Evolutionary conservation across 1,284 basidiomycete species (phyloP), one percentile per base, ranked within the genome.

Genomic region (Megacollybia platyphylla): DNA sequence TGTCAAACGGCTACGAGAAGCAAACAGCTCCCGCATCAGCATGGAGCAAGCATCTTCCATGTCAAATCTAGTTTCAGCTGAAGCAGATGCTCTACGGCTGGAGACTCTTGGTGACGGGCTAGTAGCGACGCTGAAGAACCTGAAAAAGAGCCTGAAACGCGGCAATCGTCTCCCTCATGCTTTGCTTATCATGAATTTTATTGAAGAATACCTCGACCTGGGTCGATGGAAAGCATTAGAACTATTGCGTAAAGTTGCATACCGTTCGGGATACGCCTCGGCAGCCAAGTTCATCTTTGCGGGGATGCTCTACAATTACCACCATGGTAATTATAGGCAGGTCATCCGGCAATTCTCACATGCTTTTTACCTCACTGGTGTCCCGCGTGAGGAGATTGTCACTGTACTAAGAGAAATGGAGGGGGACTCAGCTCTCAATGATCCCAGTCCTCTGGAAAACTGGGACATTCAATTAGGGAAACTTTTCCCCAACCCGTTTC

Each of bases 291-390:
- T 63, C 41, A 39, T 64, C 13, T 57, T 63, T 36, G 62, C 61
- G 1, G 65, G 70, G 48, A 67, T 71, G 64, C 47, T 64, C 11
- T 62, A 58, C 46, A 64, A 68, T 44, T 51, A 52, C 11, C 55
- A 53, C 4, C 41, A 50, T 18, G 41, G 46, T 4, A 45, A 51
- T 10, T 48, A 56, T 35, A 42, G 51, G 10, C 54, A 62, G 20
- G 56, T 70, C 41, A 52, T 70, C 28, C 48, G 54, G 38, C 58
- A 62, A 5, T 70, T 65, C 44, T 51, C 55, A 1, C 53, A 62
- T n/a, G 57, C 65, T 36, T 70, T 68, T 42, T 62, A 58, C 36
- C 46, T 65, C 6, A 51, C 55, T 9, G 66, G 63, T 15, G 53
- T 70, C 28, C 62, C 66, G 2, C 48, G 54, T 5, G 52, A 58